A percentile compares a stretch with the other conserved stretches of the same genome.
Conservation (phyloP, 2,329 filamentous ascomycete genomes). For the Venturia oleaginea region DNA sequence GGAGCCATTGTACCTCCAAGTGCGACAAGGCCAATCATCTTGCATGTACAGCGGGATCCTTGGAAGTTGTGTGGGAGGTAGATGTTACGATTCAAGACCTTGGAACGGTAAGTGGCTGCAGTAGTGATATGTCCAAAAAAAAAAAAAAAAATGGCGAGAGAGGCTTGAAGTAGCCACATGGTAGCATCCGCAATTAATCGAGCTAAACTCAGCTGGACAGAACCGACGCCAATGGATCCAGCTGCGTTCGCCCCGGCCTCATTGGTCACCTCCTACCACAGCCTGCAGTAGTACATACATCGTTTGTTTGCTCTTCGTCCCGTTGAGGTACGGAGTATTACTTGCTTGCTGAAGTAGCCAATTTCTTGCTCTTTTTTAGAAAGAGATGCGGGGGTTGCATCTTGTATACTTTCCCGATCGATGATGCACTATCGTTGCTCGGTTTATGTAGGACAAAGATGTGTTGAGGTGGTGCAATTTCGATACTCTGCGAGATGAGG, state of each 20-base stretch:
- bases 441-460: background rate
- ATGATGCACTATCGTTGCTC: background rate
- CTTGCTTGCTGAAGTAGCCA: background rate
- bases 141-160: background rate
- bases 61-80: background rate
- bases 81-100: background rate
- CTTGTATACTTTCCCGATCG: background rate
- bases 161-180: constrained; percentile 3
- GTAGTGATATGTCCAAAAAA: background rate
- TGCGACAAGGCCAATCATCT: background rate
- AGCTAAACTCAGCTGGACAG: background rate
- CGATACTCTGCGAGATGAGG: background rate
- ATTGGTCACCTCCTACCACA: background rate
- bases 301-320: background rate
- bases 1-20: background rate
- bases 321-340: background rate
- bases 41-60: background rate
- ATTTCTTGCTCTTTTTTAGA: background rate
- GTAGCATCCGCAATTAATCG: background rate
- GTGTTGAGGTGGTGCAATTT: background rate
- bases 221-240: background rate
- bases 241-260: background rate
- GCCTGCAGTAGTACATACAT: background rate
- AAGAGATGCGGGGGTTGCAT: background rate
- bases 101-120: background rate